phyloP scores from a whole-genome alignment of 306 rosid genomes.

The Cyclanthera cordifolia region DNA sequence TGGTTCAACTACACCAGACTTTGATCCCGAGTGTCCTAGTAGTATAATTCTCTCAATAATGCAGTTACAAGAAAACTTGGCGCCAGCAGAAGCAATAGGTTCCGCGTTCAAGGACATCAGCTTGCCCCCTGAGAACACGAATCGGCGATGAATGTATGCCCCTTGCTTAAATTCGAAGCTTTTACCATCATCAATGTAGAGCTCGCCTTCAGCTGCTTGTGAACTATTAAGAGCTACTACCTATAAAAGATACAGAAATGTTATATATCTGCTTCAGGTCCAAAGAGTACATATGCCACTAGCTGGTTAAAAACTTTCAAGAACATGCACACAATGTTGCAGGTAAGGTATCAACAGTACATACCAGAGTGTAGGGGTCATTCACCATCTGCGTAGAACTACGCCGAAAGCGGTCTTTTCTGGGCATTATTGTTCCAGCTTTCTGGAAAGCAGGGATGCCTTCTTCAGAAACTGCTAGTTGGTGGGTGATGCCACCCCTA shows the following conservation, averaged over 20 bases:
- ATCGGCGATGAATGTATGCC: constrained; percentile 75
- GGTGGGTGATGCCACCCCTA: constrained; percentile 69
- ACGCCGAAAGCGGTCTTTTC: constrained; percentile 86
- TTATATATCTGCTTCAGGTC: neutral
- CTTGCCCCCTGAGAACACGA: constrained; percentile 52
- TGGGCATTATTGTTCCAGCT: constrained; percentile 75
- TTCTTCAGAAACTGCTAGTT: constrained; percentile 58
- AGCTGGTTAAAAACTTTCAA: neutral
- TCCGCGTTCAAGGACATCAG: constrained; percentile 49
- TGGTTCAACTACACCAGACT: constrained; percentile 54
- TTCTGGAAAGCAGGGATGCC: constrained; percentile 83
- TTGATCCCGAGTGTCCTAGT: constrained; percentile 52
- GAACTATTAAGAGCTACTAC: constrained; percentile 87
- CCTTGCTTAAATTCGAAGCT: constrained; percentile 67
- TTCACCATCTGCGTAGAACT: constrained; percentile 90
- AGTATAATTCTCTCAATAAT: constrained; percentile 73
- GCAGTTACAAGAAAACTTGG: constrained; percentile 29
- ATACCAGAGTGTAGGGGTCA: constrained; percentile 91
- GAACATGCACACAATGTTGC: no score
- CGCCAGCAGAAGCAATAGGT: constrained; percentile 25
- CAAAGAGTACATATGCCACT: neutral
- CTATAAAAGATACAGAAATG: constrained; percentile 22
- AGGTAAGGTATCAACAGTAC: constrained; percentile 18
- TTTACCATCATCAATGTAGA: constrained; percentile 75
- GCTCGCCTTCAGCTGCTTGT: constrained; percentile 85